Conservation (phyloP, 2,329 filamentous ascomycete species). For the Colletotrichum lini region DNA sequence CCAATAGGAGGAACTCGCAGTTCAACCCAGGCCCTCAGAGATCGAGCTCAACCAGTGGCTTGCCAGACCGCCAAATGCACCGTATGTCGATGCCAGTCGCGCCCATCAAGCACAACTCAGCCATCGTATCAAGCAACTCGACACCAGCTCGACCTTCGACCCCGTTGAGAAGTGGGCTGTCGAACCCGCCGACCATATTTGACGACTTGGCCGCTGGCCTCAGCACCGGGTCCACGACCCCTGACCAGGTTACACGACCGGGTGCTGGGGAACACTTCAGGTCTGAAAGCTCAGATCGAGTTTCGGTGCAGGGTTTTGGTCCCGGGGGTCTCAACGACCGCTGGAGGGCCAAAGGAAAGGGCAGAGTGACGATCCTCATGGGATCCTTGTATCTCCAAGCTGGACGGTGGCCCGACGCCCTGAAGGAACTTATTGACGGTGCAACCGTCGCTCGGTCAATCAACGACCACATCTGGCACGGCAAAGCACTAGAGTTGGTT, state of each 20-base stretch:
- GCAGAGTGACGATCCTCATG: constrained; percentile 83
- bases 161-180: constrained; percentile 63
- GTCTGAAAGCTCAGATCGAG: constrained; percentile 68
- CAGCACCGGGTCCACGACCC: constrained; percentile 55
- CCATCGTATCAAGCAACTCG: constrained; percentile 60
- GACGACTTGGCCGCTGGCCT: constrained; percentile 60
- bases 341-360: constrained; percentile 84
- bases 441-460: constrained; percentile 82
- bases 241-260: constrained; percentile 58
- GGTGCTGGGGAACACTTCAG: constrained; percentile 61
- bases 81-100: constrained; percentile 89
- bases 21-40: constrained; percentile 63
- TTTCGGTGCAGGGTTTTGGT: constrained; percentile 80
- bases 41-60: constrained; percentile 67
- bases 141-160: constrained; percentile 66
- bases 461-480: constrained; percentile 97
- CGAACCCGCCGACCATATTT: constrained; percentile 64
- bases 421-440: constrained; percentile 86
- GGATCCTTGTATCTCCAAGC: constrained; percentile 90
- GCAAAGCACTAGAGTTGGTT: constrained; percentile 92
- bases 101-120: constrained; percentile 60
- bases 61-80: constrained; percentile 71
- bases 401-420: constrained; percentile 89
- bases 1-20: constrained; percentile 70
- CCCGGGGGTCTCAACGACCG: constrained; percentile 80